Evolutionary conservation across 2,329 filamentous ascomycete species (phyloP).

Genomic region (Elsinoe batatas): DNA sequence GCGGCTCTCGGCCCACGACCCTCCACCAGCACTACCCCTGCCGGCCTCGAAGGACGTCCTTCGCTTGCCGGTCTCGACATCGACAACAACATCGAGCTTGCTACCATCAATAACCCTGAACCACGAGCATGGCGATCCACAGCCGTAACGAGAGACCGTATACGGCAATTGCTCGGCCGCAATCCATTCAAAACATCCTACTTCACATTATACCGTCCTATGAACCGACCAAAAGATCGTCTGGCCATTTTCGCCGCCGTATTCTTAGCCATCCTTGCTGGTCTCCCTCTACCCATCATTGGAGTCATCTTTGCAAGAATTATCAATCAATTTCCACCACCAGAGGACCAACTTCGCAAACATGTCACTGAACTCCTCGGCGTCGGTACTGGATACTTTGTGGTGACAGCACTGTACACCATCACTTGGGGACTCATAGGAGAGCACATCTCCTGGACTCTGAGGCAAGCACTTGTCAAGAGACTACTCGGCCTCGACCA

Average conservation of each 20-base stretch:
- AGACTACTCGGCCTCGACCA: slow-evolving; percentile 43
- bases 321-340: slow-evolving; percentile 42
- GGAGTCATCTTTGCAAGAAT: slow-evolving; percentile 39
- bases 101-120: slow-evolving; percentile 28
- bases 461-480: slow-evolving; percentile 38
- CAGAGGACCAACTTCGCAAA: slow-evolving; percentile 32
- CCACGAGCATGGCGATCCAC: slow-evolving; percentile 25
- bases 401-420: slow-evolving; percentile 41
- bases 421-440: slow-evolving; percentile 42
- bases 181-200: slow-evolving; percentile 42
- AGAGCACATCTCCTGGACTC: slow-evolving; percentile 38
- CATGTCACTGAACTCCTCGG: slow-evolving; percentile 36
- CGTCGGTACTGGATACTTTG: slow-evolving; percentile 40
- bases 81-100: slow-evolving; percentile 23
- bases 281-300: slow-evolving; percentile 33
- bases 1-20: neutral
- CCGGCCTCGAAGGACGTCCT: slow-evolving; percentile 17
- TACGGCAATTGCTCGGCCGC: slow-evolving; percentile 32
- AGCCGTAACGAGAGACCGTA: slow-evolving; percentile 26
- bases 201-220: slow-evolving; percentile 37
- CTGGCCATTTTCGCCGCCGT: slow-evolving; percentile 27
- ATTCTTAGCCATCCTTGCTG: slow-evolving; percentile 30
- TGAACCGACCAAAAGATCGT: slow-evolving; percentile 34
- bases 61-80: slow-evolving; percentile 22
- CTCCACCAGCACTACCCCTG: neutral